Percentiles rank a stretch among this genome's conserved stretches.
phyloP scores from a whole-genome alignment of 1,139 yeast genomes.

The Pichiaceae sp. region DNA sequence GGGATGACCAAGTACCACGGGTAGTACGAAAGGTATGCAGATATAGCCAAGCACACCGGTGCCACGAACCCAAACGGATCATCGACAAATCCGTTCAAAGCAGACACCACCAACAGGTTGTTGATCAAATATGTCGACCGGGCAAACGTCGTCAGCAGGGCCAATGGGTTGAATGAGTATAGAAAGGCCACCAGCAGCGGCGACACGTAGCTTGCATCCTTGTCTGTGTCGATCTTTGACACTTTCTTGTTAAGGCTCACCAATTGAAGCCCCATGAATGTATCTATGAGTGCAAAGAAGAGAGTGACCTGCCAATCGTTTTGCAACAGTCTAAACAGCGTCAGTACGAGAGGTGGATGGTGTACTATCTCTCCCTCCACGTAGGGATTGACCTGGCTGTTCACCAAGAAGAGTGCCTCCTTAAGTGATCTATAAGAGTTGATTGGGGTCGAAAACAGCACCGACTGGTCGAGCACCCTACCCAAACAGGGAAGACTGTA shows the following conservation, averaged over 20 bases:
- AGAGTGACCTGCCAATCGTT: slow-evolving; percentile 21
- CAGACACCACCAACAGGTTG: slow-evolving; percentile 24
- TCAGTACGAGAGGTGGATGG: slow-evolving; percentile 68
- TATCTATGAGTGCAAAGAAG: slow-evolving; percentile 35
- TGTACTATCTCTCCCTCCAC: slow-evolving; percentile 75
- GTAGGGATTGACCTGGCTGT: slow-evolving; percentile 59
- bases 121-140: slow-evolving; percentile 60
- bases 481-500: slow-evolving; percentile 24
- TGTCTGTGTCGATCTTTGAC: slow-evolving; percentile 4
- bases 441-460: slow-evolving; percentile 75
- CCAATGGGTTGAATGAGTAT: slow-evolving; percentile 75
- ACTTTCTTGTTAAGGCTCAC: slow-evolving; percentile 29
- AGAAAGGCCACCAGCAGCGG: slow-evolving; percentile 47
- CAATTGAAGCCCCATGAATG: slow-evolving; percentile 33
- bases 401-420: slow-evolving; percentile 70
- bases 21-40: slow-evolving; percentile 58
- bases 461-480: slow-evolving; percentile 39
- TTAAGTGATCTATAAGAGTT: slow-evolving; percentile 58
- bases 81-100: slow-evolving; percentile 39
- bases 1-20: slow-evolving; percentile 54
- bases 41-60: slow-evolving; percentile 48
- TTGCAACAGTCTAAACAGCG: slow-evolving; percentile 34
- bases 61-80: slow-evolving; percentile 33
- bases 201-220: slow-evolving; percentile 16
- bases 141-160: slow-evolving; percentile 57